Evolutionary conservation across 768 basidiomycete genomes (phyloP), one percentile per base, ranked within the genome.

Genomic region (Lactarius hatsudake): DNA sequence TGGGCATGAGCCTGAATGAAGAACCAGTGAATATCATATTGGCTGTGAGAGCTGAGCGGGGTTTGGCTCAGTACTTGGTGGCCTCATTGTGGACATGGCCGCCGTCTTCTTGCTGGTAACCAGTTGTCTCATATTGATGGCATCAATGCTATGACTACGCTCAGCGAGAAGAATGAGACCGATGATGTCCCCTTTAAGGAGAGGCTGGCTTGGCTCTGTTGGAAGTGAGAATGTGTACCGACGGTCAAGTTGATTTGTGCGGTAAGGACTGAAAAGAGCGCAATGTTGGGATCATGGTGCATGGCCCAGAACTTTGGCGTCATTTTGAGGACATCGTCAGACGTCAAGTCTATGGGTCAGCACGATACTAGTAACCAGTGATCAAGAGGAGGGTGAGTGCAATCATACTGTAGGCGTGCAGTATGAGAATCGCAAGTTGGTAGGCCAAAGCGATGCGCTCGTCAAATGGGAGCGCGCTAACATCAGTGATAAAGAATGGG

Each of bases 61-160:
- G 5, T 18, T 9, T 13, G 34, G 72, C 81, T 65, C 71, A 86
- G 85, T 34, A 34, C 9, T 87, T 87, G 55, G 83, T 81, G 38
- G 85, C 86, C 74, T 85, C 84, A 69, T 84, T 82, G 43, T 82
- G 75, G 53, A 84, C 78, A 66, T 82, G 86, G 2, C 85, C 62
- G 0, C 55, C 86, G 65, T 81, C 76, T 3, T 75, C 59, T 1
- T 80, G 82, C 64, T 79, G 79, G 0, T 82, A 84, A 13, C 84
- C 86, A 17, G 85, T 87, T 8, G 86, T 87, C 73, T 87, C 85
- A 86, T 80, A 70, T 87, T 85, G 70, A 83, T 81, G 1, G 84
- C 81, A 58, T 87, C 86, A 17, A 87, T 73, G 17, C 85, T 86
- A 65, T 87, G 86, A 1, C 83, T 85, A 10, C 83, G 80, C 75